Evolutionary conservation across 352 stramenopile genomes (phyloP), one percentile per base, ranked within the genome.

Genomic region (Pythium grandisporangium): DNA sequence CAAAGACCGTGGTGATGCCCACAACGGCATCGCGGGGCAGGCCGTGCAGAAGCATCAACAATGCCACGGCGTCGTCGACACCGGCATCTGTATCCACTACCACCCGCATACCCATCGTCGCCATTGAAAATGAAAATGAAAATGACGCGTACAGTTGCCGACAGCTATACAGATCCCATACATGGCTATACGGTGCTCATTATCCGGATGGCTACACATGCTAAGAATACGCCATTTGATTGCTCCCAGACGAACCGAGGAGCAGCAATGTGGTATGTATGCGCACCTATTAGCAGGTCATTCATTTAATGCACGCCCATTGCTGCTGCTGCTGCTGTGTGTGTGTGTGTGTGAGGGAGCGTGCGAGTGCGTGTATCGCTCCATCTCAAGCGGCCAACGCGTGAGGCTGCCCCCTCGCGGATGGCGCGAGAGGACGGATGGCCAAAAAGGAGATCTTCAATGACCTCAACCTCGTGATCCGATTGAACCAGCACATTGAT

Each of bases 31-130:
- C 66, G 19, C 41, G 42, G 21, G 73, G 67, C 34, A 90, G 65
- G 16, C 64, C 55, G 43, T 86, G 70, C 29, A 90, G 66, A 22
- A 68, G 69, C 60, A 89, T 67, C 38, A 92, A 52, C 48, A 92
- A 63, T 34, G 79, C 76, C 7, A 86, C 40, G 2, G 74, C 77
- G 46, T 92, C 79, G 55, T 92, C 79, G 37, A 88, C 72, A 30
- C 79, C 79, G 0, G 71, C 76, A 48, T 92, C 79, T 29, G 79
- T 90, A 60, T 92, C 79, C 12, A 92, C 59, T 14, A 90, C 44
- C 11, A 84, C 61, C 27, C 56, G 70, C 70, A 77, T 51, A 51
- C 19, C 14, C 24, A 34, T 14, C 11, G 3, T 12, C 24, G 23
- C 27, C 8, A 14, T 32, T 14, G 27, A 32, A 14, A 32, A 8